Evolutionary conservation across 169 alveolate species (phyloP), one percentile per base, ranked within the genome.

Genomic region (Cryptosporidium felis): DNA sequence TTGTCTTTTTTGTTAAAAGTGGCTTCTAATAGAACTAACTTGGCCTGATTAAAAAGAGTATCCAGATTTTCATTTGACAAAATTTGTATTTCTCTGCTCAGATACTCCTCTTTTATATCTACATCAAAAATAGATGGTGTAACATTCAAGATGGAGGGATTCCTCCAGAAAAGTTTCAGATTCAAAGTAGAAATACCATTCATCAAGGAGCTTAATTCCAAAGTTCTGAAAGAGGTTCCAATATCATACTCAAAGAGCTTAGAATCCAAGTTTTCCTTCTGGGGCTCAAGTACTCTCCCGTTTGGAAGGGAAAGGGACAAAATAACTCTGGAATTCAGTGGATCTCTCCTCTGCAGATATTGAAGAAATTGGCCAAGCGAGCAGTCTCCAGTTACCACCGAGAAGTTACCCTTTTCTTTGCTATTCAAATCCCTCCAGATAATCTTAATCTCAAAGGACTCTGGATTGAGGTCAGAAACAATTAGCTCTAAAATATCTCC

Each of bases 391-490:
- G 42, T 74, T 26, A 42, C 56, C 1, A 40, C 4, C 12, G 10
- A 18, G 12, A 56, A 74, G 28, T 44, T 74, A 8, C 85, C 85
- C 23, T 53, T 32, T 51, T 38, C 32, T 38, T 21, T 53, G 5
- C 60, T 56, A 36, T 74, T 74, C 5, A 44, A 23, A n/a, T 74
- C 85, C 34, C 38, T 74, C 85, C 85, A 74, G n/a, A 28, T 26
- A 74, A 74, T 10, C 0, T 28, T 18, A 1, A 74, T 30, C 6
- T 51, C 60, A 18, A 74, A 36, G 5, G 28, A 26, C n/a, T 74
- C 34, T 0, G 85, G 85, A 38, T 53, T 41, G 38, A 53, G 26
- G n/a, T 49, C 45, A 1, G 38, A 21, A 2, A 74, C 12, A 0
- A 74, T 74, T 36, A 74, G 12, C 14, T 16, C 5, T 36, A 51